Evolutionary conservation across 2,329 filamentous ascomycete species (phyloP).

Genomic region (Fusarium sp.): DNA sequence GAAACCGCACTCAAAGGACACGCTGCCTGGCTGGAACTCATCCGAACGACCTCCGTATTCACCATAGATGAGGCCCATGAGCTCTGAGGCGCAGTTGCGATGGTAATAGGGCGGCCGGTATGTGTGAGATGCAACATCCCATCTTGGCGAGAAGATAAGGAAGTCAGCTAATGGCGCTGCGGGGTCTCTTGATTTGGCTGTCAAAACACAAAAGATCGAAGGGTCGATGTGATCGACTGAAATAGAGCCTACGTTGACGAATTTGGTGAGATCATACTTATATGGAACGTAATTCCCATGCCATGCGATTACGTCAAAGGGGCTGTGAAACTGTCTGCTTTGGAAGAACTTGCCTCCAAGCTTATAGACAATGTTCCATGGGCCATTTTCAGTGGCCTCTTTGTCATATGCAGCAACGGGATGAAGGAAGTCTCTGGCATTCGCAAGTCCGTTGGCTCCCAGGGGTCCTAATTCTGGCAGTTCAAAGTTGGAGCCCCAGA

Average conservation of each 20-base stretch:
- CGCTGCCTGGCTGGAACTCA: constrained; percentile 27
- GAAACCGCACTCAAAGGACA: constrained; percentile 30
- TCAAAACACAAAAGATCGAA: constrained; percentile 72
- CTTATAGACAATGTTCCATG: constrained; percentile 70
- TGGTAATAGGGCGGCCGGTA: constrained; percentile 76
- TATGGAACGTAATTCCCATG: constrained; percentile 73
- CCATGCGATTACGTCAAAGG: constrained; percentile 78
- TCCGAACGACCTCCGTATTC: constrained; percentile 42
- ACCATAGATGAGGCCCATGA: constrained; percentile 63
- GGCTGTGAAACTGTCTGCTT: constrained; percentile 70
- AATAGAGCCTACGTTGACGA: constrained; percentile 63
- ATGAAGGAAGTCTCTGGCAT: constrained; percentile 71
- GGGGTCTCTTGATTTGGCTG: constrained; percentile 64
- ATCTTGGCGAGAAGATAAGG: constrained; percentile 73
- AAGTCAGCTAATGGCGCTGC: constrained; percentile 71
- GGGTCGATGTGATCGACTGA: constrained; percentile 71
- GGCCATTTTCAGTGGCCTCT: constrained; percentile 56
- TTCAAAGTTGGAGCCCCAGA: constrained; percentile 72
- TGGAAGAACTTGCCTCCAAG: constrained; percentile 70
- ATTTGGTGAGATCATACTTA: constrained; percentile 66
- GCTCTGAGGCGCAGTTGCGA: constrained; percentile 67
- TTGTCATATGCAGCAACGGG: constrained; percentile 71
- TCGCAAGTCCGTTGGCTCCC: constrained; percentile 74
- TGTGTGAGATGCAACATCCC: constrained; percentile 70
- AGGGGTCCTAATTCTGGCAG: constrained; percentile 75